Base-by-base conservation (phyloP, 2,329 filamentous ascomycete genomes). In the Alternaria postmessia region DNA sequence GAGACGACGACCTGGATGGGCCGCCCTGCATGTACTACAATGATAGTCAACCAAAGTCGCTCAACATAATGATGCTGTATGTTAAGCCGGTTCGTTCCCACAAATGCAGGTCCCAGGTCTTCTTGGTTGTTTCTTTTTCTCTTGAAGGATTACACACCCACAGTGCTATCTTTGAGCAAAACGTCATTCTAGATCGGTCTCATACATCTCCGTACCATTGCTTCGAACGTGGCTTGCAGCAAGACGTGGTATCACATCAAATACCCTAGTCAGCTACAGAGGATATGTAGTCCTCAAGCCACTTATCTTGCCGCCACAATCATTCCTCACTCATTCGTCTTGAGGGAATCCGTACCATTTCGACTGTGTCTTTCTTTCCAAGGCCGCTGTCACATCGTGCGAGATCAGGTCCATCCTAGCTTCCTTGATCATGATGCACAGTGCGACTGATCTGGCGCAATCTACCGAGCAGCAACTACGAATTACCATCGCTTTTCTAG, bases 401-500 rank as follows among this genome's bases (percentile, higher is more conserved):
- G 30, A 43, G 51, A 34, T 8, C 39, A 24, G 39, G 12, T 7
- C 20, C 39, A 42, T 24, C 39, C 7, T 53, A 26, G 22, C 38
- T 14, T 18, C 28, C n/a, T 48, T 34, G 9, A 43, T 5, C 53
- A 49, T 54, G n/a, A 7, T 18, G 14, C 71, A 73, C 55, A 62
- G 63, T 48, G 24, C 57, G 18, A 51, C 59, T 5, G 62, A 63
- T 7, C 32, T 76, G 12, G 53, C 66, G 8, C 57, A 51, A 18
- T 69, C 70, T 7, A 71, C 70, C 18, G 54, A 69, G 41, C 67
- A 68, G 26, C 55, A 72, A 26, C 32, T 68, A 47, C 67, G 64
- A 4, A 67, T 78, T 20, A 71, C 69, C 1, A 75, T 78, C 41
- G 68, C 67, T n/a, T 80, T 79, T 54, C 64, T 82, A 22, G 61